Evolutionary conservation across 148 eudicot genomes (phyloP), one percentile per base, ranked within the genome.

Genomic region (Dysphania ambrosioides): DNA sequence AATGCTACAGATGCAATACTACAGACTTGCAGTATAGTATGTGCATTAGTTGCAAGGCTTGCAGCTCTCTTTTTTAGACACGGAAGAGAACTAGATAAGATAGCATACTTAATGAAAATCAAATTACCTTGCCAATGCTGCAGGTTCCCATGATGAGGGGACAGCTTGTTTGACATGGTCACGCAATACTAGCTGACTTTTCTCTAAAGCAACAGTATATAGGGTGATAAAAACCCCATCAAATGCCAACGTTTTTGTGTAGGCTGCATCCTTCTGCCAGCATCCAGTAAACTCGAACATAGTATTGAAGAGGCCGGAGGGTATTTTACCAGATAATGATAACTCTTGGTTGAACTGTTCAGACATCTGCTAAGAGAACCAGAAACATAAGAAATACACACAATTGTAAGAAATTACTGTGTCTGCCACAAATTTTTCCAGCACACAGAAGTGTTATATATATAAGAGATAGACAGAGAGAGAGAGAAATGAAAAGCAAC

Each of bases 181-280:
- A 79, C 89, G 78, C 70, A 95, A 85, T 75, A 90, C 88, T 88
- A 92, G 78, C 64, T 92, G 99, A 85, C 90, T 81, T 75, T 92
- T 81, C 82, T 92, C 97, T 44, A 95, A 86, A 51, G 96, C 97
- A 79, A 92, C 85, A 18, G 97, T 79, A 74, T 95, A 95, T 42
- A 95, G 79, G 34, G 91, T 87, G 79, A 95, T 92, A 78, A 90
- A 88, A 67, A 95, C 88, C 60, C 97, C 97, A 85, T 95, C 99
- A 84, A 95, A 92, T 58, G 97, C 92, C 82, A 95, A 86, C 53
- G 96, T 84, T 81, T 90, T 95, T 23, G 99, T 90, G 84, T 80
- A 81, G 72, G 97, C 87, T 60, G 97, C 99, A 81, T 95, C 99
- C 82, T 88, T 92, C 79, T 90, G 97, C 99, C 99, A 95, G 77